phyloP scores from a whole-genome alignment of 2,329 filamentous ascomycete genomes.

The Aspergillus udagawae region DNA sequence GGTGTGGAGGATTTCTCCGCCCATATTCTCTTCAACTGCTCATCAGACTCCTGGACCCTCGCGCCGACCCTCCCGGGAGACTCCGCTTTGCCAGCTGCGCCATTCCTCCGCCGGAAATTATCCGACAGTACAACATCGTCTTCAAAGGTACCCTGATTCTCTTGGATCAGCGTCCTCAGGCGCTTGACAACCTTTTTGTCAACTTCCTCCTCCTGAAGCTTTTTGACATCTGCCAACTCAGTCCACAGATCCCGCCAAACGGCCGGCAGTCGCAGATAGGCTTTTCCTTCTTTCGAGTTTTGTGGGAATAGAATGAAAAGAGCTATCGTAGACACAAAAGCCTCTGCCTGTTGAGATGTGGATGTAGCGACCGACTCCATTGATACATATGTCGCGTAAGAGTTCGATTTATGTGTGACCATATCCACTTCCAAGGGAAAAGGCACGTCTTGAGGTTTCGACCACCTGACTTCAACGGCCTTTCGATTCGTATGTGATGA shows the following conservation, averaged over 20 bases:
- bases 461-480: conserved; percentile 71
- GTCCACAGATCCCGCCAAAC: conserved; percentile 82
- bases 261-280: conserved; percentile 70
- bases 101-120: conserved; percentile 60
- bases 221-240: conserved; percentile 69
- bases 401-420: conserved; percentile 43
- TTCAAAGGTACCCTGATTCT: conserved; percentile 50
- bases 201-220: conserved; percentile 62
- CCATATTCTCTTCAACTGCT: conserved; percentile 51
- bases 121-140: conserved; percentile 72
- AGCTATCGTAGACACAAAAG: conserved; percentile 74
- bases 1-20: conserved; percentile 45
- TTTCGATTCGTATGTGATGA: conserved; percentile 73
- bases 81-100: conserved; percentile 24
- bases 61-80: conserved; percentile 20
- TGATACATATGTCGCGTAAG: conserved; percentile 56
- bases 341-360: conserved; percentile 76
- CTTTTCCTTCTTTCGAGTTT: conserved; percentile 81
- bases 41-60: conserved; percentile 25
- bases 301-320: conserved; percentile 76
- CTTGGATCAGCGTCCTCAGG: conserved; percentile 47
- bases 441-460: conserved; percentile 61
- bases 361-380: conserved; percentile 74
- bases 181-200: conserved; percentile 67
- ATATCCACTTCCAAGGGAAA: conserved; percentile 41